Conservation (phyloP, 345 rosid species). For the Syzygium grande region DNA sequence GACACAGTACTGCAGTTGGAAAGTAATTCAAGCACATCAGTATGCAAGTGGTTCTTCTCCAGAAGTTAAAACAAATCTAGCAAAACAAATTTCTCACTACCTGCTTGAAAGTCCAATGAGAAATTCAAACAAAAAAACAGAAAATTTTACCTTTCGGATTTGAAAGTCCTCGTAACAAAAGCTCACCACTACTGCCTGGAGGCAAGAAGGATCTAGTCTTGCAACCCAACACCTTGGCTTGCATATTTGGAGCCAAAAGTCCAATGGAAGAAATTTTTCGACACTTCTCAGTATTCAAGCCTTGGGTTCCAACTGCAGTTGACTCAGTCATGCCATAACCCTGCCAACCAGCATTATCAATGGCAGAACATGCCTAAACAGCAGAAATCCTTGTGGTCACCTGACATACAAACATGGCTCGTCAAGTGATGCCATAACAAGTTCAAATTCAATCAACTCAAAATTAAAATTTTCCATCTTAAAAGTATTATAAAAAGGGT, state of each 20-base stretch:
- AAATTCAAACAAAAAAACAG: neutral
- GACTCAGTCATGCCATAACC: constrained; percentile 93
- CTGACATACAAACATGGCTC: neutral
- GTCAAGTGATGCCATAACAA: neutral
- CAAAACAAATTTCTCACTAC: neutral
- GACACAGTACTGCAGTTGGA: neutral
- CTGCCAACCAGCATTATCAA: constrained; percentile 15
- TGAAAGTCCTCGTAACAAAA: constrained; percentile 75
- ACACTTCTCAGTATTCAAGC: constrained; percentile 35
- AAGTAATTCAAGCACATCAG: neutral
- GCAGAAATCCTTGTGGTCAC: neutral
- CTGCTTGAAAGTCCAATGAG: neutral
- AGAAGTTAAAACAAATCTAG: neutral
- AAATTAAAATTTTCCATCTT: neutral
- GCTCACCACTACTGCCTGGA: constrained; percentile 72
- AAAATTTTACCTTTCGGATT: constrained; percentile 50
- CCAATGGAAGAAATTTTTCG: constrained; percentile 55
- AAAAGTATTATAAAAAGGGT: neutral
- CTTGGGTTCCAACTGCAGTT: constrained; percentile 78
- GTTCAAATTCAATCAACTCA: neutral
- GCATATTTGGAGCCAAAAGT: constrained; percentile 70
- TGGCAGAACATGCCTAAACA: neutral
- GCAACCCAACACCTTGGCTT: constrained; percentile 77
- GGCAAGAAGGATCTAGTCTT: constrained; percentile 51
- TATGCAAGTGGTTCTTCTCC: neutral